phyloP scores from a whole-genome alignment of 352 stramenopile genomes.

The Globisporangium acanthophoron region DNA sequence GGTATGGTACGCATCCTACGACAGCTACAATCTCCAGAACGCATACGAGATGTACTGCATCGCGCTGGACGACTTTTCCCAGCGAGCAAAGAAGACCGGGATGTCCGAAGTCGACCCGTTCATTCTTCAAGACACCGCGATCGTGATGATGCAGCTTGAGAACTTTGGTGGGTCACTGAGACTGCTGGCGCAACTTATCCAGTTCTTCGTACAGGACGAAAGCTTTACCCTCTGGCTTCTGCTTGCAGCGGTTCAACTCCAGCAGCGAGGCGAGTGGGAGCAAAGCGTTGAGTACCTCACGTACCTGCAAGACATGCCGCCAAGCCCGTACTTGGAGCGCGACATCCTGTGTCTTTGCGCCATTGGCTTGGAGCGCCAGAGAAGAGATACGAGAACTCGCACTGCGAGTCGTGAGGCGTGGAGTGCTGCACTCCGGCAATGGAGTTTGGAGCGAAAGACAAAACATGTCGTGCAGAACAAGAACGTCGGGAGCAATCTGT shows the following conservation, averaged over 20 bases:
- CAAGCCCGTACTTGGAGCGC: slow-evolving; percentile 44
- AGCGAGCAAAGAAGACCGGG: not conserved
- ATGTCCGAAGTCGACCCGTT: slow-evolving; percentile 23
- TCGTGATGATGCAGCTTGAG: slow-evolving; percentile 61
- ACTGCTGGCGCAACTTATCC: slow-evolving; percentile 52
- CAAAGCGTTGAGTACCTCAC: slow-evolving; percentile 56
- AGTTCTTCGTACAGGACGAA: slow-evolving; percentile 42
- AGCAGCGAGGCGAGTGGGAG: slow-evolving; percentile 44
- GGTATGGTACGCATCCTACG: slow-evolving; percentile 56
- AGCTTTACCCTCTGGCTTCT: slow-evolving; percentile 52
- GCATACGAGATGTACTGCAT: slow-evolving; percentile 43
- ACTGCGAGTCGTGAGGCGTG: slow-evolving; percentile 42
- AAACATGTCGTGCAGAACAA: not conserved
- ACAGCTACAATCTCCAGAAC: slow-evolving; percentile 38
- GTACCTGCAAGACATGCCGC: slow-evolving; percentile 50
- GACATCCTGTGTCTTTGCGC: slow-evolving; percentile 56
- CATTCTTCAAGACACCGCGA: slow-evolving; percentile 49
- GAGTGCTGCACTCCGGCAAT: slow-evolving; percentile 45
- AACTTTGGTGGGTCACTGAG: slow-evolving; percentile 42
- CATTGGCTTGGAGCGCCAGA: slow-evolving; percentile 38
- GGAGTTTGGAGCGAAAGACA: slow-evolving; percentile 39
- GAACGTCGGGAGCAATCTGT: not conserved
- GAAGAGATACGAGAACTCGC: slow-evolving; percentile 1
- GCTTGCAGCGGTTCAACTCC: slow-evolving; percentile 50
- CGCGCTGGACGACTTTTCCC: slow-evolving; percentile 18